Conservation (phyloP, 2,329 filamentous ascomycete genomes). For the Epichloe aotearoae region DNA sequence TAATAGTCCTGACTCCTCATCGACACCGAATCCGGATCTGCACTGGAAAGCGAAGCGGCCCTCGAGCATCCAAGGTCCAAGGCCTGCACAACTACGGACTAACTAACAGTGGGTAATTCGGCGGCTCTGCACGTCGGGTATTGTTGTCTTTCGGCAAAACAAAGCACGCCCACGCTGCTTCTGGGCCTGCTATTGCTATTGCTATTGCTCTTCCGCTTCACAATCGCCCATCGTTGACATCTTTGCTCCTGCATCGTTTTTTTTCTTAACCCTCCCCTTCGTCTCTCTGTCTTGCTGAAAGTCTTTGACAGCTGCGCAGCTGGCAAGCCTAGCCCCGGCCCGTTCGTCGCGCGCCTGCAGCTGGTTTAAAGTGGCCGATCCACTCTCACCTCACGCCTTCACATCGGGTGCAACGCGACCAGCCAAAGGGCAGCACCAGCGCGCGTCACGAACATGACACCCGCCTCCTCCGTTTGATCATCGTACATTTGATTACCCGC, state of each 20-base stretch:
- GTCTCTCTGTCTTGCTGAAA: neutral
- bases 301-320: no score
- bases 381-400: conserved; percentile 3
- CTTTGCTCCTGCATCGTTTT: neutral
- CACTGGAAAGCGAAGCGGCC: no score
- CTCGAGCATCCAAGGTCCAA: no score
- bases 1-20: no score
- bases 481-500: conserved; percentile 8
- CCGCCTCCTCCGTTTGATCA: conserved; percentile 22
- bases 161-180: neutral
- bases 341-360: neutral
- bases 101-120: neutral
- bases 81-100: no score
- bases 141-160: neutral
- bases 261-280: neutral
- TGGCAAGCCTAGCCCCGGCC: neutral
- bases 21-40: no score
- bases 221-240: neutral
- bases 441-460: conserved; percentile 26
- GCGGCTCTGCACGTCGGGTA: neutral
- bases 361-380: conserved; percentile 4
- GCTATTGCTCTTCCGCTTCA: neutral
- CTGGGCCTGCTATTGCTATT: neutral
- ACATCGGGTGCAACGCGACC: conserved; percentile 4
- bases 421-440: neutral